Evolutionary conservation across 106 monocot genomes (phyloP), one percentile per base, ranked within the genome.

Genomic region (Dioscorea dumetorum): DNA sequence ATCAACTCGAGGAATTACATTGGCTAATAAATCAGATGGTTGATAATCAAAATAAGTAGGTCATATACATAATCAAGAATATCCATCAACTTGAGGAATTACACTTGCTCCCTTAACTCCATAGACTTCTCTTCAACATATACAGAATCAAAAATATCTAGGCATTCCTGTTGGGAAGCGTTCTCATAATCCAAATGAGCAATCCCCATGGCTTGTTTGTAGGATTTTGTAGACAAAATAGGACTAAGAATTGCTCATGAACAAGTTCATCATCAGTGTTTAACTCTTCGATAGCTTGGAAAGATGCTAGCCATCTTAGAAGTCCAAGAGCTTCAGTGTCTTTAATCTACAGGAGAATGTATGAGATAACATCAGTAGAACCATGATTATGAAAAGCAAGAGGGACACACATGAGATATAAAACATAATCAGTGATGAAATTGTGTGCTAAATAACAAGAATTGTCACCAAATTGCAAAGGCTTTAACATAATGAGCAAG

Each of bases 141-240:
- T 71, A 84, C 63, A 32, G 95, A 80, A 82, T 97, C 95, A 56
- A 97, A 81, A 72, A 97, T 97, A 66, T 97, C 95, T 58, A 88
- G 84, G 69, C 95, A 91, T 84, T 97, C 95, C 64, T 80, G 61
- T 67, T 91, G 88, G 57, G 95, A 97, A 59, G 82, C 83, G 77
- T 17, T 77, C 63, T 91, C 91, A 84, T 88, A 88, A 78, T 97
- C 86, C 65, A 71, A 15, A 72, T 88, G 78, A 71, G 88, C 95
- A 22, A 82, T 80, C 78, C 89, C 86, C 60, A 91, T 58, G 8
- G 78, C 82, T 64, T 71, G 59, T n/a, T 72, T 59, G 66, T 76
- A 82, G 33, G 77, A 68, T 70, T 82, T 80, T 70, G 60, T 59
- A 18, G 77, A 68, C 50, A 88, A 80, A 69, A 89, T 69, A 60